Conservation (phyloP, 176 grass and related monocot species). For the Raddia distichophylla region DNA sequence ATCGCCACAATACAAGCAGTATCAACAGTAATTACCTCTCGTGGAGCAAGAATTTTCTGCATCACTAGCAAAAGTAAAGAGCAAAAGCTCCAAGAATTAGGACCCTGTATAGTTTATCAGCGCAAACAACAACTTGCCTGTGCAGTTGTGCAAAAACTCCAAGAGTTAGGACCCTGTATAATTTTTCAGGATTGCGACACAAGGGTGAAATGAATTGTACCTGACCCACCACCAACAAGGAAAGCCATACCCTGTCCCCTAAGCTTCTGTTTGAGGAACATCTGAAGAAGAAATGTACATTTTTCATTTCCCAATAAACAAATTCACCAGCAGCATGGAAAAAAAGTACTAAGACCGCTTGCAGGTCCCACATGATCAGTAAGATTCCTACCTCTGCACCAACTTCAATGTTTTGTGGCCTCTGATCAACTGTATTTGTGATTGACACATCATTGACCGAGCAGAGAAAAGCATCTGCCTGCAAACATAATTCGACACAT, state of each 20-base stretch:
- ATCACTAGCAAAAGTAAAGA: slow-evolving; percentile 63
- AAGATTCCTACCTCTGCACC: slow-evolving; percentile 71
- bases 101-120: slow-evolving; percentile 4
- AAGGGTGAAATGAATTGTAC: slow-evolving; percentile 49
- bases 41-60: slow-evolving; percentile 89
- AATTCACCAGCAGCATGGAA: neutral
- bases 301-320: slow-evolving; percentile 38
- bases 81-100: slow-evolving; percentile 32
- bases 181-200: neutral
- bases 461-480: slow-evolving; percentile 87
- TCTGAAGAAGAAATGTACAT: slow-evolving; percentile 40
- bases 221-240: slow-evolving; percentile 86
- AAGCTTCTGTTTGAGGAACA: slow-evolving; percentile 95
- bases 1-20: slow-evolving; percentile 83
- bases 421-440: slow-evolving; percentile 68
- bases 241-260: slow-evolving; percentile 92
- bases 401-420: slow-evolving; percentile 74
- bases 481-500: slow-evolving; percentile 41
- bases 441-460: slow-evolving; percentile 81
- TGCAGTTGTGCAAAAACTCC: neutral
- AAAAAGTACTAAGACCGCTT: slow-evolving; percentile 22
- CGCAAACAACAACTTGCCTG: slow-evolving; percentile 22
- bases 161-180: no score
- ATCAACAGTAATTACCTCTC: slow-evolving; percentile 74
- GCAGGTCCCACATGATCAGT: slow-evolving; percentile 3